These are phyloP conservation scores for Naumovozyma dairenensis DNA, from an alignment of 805 yeast genomes.

Conservation along the genomic window DNA sequence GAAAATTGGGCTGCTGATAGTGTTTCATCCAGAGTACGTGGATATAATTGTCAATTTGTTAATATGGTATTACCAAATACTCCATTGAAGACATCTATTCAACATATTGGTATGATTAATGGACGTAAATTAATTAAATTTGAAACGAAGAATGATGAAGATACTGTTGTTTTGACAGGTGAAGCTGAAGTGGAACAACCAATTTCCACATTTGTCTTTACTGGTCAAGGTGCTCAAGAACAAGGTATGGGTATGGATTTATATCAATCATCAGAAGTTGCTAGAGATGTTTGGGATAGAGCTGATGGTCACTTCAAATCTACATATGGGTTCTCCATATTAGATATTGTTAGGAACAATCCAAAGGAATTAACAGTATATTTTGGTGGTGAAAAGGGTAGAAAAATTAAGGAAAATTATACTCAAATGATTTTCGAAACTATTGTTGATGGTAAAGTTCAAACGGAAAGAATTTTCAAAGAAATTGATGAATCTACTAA, in stretches of 20 bases:
- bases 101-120: conserved; percentile 97
- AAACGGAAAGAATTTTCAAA: conserved; percentile 92
- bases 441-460: conserved; percentile 71
- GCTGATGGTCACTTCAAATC: conserved; percentile 89
- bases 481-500: conserved; percentile 73
- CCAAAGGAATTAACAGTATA: conserved; percentile 93
- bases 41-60: conserved; percentile 79
- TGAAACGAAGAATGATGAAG: conserved; percentile 74
- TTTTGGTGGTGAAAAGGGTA: conserved; percentile 97
- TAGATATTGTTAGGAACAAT: conserved; percentile 90
- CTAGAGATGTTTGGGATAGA: conserved; percentile 93
- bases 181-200: conserved; percentile 99
- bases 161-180: conserved; percentile 77
- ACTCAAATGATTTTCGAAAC: conserved; percentile 97
- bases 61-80: conserved; percentile 98
- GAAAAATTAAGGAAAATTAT: conserved; percentile 88
- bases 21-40: conserved; percentile 91
- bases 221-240: conserved; percentile 99
- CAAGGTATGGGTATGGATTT: conserved; percentile 99
- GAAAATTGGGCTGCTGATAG: conserved; percentile 99
- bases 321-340: conserved; percentile 94
- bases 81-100: conserved; percentile 72
- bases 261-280: conserved; percentile 82
- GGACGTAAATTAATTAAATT: conserved; percentile 96
- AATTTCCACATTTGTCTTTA: conserved; percentile 88